phyloP scores from a whole-genome alignment of 208 protist species.

The Endotrypanum monterogeii region DNA sequence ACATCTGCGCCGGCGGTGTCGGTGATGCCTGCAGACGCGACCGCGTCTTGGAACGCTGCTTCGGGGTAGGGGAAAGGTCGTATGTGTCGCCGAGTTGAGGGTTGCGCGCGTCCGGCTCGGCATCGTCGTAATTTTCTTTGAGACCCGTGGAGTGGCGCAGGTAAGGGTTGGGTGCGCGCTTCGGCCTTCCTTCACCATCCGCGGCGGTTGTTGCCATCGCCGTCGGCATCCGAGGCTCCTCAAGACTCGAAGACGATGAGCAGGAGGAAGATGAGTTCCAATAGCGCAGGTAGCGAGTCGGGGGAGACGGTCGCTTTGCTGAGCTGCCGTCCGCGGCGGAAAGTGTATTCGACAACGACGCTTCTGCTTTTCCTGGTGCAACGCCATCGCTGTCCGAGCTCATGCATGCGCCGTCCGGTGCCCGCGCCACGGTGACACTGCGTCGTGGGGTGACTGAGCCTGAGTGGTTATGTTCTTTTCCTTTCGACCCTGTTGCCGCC shows the following conservation, averaged over 20 bases:
- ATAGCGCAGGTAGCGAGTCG: slow-evolving; percentile 18
- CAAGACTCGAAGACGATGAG: not conserved
- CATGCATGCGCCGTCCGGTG: not conserved
- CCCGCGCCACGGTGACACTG: slow-evolving; percentile 12
- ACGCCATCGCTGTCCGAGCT: not conserved
- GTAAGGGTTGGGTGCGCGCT: slow-evolving; percentile 5
- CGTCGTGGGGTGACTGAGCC: slow-evolving; percentile 16
- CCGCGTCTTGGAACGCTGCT: slow-evolving; percentile 61
- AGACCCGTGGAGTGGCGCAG: not conserved
- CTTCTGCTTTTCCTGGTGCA: not conserved
- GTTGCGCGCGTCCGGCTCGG: slow-evolving; percentile 19
- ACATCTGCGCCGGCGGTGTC: not conserved
- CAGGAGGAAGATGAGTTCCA: slow-evolving; percentile 23
- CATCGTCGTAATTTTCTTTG: not conserved
- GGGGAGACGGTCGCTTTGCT: not conserved
- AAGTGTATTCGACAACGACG: not conserved
- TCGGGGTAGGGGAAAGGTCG: slow-evolving; percentile 49
- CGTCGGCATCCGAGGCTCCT: not conserved
- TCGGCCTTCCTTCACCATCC: not conserved
- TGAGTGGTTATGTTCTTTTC: not conserved
- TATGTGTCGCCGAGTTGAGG: slow-evolving; percentile 15
- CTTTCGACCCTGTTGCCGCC: not conserved
- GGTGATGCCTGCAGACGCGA: slow-evolving; percentile 14
- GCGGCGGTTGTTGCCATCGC: not conserved
- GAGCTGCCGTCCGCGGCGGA: not conserved